These are phyloP conservation scores for Diaporthe sp. DNA, from an alignment of 2,329 filamentous ascomycete species.

Conservation along the genomic window DNA sequence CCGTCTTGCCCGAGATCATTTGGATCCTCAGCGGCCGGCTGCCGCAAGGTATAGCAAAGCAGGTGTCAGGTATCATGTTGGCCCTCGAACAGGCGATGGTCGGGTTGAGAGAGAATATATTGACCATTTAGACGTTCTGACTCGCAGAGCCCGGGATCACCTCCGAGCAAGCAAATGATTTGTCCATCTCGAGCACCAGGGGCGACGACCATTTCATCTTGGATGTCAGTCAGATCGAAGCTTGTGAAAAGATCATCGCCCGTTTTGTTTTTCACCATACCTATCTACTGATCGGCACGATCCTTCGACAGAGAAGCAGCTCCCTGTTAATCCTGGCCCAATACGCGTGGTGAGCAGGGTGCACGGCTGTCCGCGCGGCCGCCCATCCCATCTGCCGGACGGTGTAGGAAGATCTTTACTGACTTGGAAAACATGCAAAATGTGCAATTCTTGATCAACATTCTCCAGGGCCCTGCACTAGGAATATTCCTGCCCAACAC, in stretches of 20 bases:
- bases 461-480: neutral
- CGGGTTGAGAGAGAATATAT: neutral
- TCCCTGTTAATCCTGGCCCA: neutral
- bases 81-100: neutral
- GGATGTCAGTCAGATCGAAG: neutral
- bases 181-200: neutral
- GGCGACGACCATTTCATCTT: neutral
- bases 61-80: neutral
- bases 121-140: neutral
- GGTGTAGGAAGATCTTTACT: conserved; percentile 6
- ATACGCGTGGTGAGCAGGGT: conserved; percentile 8
- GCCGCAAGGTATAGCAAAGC: neutral
- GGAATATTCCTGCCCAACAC: conserved; percentile 1
- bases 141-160: neutral
- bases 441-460: neutral
- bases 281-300: conserved; percentile 4
- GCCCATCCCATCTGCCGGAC: neutral
- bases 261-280: neutral
- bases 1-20: neutral
- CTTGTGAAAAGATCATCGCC: conserved; percentile 29
- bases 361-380: neutral
- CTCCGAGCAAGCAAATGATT: neutral
- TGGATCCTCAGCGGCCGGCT: neutral
- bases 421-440: neutral
- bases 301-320: neutral